phyloP scores from a whole-genome alignment of 2,329 filamentous ascomycete species.

The Calonectria pteridis region DNA sequence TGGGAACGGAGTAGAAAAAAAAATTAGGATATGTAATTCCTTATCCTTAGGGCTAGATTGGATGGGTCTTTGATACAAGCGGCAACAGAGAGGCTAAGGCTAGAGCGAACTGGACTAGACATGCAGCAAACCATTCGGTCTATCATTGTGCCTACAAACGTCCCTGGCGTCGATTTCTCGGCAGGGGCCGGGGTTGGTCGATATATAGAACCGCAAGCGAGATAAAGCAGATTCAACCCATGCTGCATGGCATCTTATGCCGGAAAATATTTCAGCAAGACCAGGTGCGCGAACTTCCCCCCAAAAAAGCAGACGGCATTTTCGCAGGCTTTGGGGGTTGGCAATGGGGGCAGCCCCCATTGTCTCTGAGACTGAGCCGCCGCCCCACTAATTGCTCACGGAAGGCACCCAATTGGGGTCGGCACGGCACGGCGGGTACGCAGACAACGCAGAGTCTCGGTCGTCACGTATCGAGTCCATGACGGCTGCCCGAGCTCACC shows the following conservation, averaged over 20 bases:
- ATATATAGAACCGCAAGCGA: slow-evolving; percentile 9
- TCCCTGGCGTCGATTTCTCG: background rate
- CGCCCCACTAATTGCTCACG: slow-evolving; percentile 41
- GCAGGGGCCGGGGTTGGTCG: background rate
- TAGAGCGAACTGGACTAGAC: background rate
- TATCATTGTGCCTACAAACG: background rate
- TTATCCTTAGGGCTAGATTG: slow-evolving; percentile 1
- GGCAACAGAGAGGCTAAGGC: background rate
- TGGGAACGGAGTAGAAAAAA: background rate
- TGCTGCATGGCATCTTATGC: slow-evolving; percentile 1
- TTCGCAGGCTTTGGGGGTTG: slow-evolving; percentile 37
- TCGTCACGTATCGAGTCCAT: background rate
- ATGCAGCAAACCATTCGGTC: background rate
- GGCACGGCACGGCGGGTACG: slow-evolving; percentile 6
- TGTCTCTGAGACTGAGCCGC: slow-evolving; percentile 2
- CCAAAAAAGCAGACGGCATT: slow-evolving; percentile 32
- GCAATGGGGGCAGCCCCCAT: slow-evolving; percentile 38
- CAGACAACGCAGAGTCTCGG: background rate
- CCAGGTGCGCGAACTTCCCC: slow-evolving; percentile 11
- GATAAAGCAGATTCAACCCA: slow-evolving; percentile 11
- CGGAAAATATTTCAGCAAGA: background rate
- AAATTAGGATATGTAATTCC: background rate
- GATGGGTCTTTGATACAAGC: background rate
- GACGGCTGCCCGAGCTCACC: slow-evolving; percentile 2
- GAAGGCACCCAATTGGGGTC: slow-evolving; percentile 28